Evolutionary conservation across 2,329 filamentous ascomycete genomes (phyloP).

Genomic region (Aureobasidium sp.): DNA sequence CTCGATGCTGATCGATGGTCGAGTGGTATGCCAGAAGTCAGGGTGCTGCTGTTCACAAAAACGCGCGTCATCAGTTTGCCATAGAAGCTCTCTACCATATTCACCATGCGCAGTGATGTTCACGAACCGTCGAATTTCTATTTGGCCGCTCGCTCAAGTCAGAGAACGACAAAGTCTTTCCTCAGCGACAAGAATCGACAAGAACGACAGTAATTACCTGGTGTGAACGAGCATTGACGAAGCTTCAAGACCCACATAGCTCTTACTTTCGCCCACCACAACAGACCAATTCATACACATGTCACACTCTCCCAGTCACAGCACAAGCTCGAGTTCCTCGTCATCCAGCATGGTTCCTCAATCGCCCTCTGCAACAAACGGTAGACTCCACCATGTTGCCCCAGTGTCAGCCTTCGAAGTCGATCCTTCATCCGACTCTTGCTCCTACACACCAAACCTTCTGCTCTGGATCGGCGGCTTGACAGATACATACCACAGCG

Average conservation of each 20-base stretch:
- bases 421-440: conserved; percentile 20
- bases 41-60: not conserved
- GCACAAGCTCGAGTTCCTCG: not conserved
- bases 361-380: conserved; percentile 19
- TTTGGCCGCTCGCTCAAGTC: not conserved
- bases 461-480: conserved; percentile 65
- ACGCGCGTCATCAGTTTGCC: not conserved
- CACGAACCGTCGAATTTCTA: not conserved
- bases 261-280: not conserved
- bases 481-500: conserved; percentile 59
- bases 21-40: not conserved
- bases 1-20: not conserved
- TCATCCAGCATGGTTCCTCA: not conserved
- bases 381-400: conserved; percentile 36
- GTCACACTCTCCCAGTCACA: not conserved
- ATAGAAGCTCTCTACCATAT: not conserved
- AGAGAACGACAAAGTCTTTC: not conserved
- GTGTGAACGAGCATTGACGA: not conserved
- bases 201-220: not conserved
- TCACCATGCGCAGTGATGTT: not conserved
- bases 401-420: conserved; percentile 41
- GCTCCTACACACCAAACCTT: conserved; percentile 20
- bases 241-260: not conserved
- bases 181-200: not conserved
- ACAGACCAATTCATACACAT: not conserved